These are phyloP conservation scores for Helminthosporium solani DNA, from an alignment of 2,329 filamentous ascomycete species.

Conservation along the genomic window DNA sequence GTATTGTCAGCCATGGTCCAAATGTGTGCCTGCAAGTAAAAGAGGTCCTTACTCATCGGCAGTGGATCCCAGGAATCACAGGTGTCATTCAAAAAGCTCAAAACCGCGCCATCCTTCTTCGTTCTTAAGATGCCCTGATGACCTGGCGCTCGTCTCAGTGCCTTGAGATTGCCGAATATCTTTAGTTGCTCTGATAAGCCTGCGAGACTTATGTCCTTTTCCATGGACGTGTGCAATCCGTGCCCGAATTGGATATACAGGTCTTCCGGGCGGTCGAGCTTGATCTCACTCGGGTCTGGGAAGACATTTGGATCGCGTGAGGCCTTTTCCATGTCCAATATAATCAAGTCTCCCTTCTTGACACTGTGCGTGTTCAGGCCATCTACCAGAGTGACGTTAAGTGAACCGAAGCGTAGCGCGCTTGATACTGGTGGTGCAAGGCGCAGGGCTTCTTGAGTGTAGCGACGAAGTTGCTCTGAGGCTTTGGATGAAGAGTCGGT, in stretches of 20 bases:
- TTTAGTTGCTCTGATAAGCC: slow-evolving; percentile 13
- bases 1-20: too few relatives aligned
- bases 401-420: slow-evolving; percentile 5
- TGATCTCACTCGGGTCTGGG: slow-evolving; percentile 8
- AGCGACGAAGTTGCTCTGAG: slow-evolving; percentile 8
- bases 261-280: slow-evolving; percentile 10
- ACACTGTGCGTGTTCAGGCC: slow-evolving; percentile 2
- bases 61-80: slow-evolving; percentile 12
- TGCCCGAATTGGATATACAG: slow-evolving; percentile 11
- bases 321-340: slow-evolving; percentile 9
- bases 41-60: slow-evolving; percentile 9
- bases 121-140: slow-evolving; percentile 3
- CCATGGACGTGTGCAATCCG: slow-evolving; percentile 8
- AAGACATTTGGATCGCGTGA: slow-evolving; percentile 10
- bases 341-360: slow-evolving; percentile 6
- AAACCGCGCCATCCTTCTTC: slow-evolving; percentile 4
- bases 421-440: slow-evolving; percentile 5
- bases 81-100: slow-evolving; percentile 13
- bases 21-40: too few relatives aligned
- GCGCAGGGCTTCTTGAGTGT: slow-evolving; percentile 12
- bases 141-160: slow-evolving; percentile 6
- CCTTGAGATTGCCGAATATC: slow-evolving; percentile 10
- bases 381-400: slow-evolving; percentile 4
- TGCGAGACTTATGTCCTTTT: slow-evolving; percentile 7
- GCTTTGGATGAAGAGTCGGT: slow-evolving; percentile 1